phyloP scores from a whole-genome alignment of 2,329 filamentous ascomycete genomes.

The Pseudogymnoascus verrucosus region DNA sequence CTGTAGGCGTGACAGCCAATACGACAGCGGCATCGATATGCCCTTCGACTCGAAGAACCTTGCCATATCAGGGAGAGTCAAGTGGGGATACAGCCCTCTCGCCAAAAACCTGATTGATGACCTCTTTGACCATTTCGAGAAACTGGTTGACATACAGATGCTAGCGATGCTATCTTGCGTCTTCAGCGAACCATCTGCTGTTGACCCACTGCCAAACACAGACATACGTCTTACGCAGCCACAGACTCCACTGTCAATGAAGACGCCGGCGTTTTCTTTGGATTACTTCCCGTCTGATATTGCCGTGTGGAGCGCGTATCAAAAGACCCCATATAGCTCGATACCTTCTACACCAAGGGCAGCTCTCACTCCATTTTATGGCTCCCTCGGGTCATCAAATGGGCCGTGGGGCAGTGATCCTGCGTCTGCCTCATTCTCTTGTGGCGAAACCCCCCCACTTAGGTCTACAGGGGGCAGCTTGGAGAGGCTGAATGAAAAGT shows the following conservation, averaged over 20 bases:
- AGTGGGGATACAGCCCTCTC: conserved; percentile 60
- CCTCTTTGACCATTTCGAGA: conserved; percentile 57
- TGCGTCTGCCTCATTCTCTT: conserved; percentile 50
- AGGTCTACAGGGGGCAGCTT: conserved; percentile 39
- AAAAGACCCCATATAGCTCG: conserved; percentile 46
- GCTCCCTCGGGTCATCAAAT: conserved; percentile 51
- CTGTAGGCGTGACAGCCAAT: conserved; percentile 33
- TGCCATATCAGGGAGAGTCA: conserved; percentile 49
- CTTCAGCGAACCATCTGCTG: conserved; percentile 51
- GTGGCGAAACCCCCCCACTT: conserved; percentile 51
- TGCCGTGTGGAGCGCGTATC: conserved; percentile 44
- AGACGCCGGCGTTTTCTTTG: conserved; percentile 58
- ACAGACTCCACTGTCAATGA: conserved; percentile 56
- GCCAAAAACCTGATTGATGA: conserved; percentile 53
- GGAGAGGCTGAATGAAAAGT: conserved; percentile 36
- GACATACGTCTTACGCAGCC: conserved; percentile 49
- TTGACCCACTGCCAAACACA: conserved; percentile 49
- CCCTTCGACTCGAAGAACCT: conserved; percentile 31
- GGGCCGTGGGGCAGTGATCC: conserved; percentile 44
- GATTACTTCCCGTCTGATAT: conserved; percentile 57
- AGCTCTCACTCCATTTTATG: conserved; percentile 48
- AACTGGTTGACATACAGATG: conserved; percentile 58
- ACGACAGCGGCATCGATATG: conserved; percentile 40
- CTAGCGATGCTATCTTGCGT: conserved; percentile 64
- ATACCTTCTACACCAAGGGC: conserved; percentile 49